Conservation (phyloP, 208 protist genomes). For the Naegleria gruberi region DNA sequence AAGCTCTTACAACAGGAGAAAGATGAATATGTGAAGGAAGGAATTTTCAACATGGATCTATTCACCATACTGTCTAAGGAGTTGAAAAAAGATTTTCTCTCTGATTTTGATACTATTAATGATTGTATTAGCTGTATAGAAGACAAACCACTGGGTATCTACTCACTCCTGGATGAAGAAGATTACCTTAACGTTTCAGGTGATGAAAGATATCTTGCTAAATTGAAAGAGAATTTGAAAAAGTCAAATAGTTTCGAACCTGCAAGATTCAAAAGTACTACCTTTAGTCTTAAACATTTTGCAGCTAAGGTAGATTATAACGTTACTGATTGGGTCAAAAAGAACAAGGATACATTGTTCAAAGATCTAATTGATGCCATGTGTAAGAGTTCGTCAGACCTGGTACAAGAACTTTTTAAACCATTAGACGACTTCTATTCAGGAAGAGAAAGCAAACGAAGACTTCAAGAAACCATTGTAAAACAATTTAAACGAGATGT, state of each 20-base stretch:
- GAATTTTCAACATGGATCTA: constrained; percentile 65
- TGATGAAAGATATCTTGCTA: constrained; percentile 57
- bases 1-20: constrained; percentile 13
- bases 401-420: constrained; percentile 30
- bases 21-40: constrained; percentile 31
- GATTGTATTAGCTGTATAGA: constrained; percentile 50
- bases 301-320: constrained; percentile 69
- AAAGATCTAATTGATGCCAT: constrained; percentile 48
- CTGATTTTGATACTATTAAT: neutral
- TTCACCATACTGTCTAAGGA: constrained; percentile 36
- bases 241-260: constrained; percentile 55
- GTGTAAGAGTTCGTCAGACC: neutral
- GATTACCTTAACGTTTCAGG: constrained; percentile 63
- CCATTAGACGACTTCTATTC: neutral
- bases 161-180: constrained; percentile 76
- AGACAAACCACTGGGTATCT: constrained; percentile 50
- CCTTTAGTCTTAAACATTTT: constrained; percentile 67
- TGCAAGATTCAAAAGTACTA: neutral
- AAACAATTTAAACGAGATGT: constrained; percentile 19
- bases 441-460: neutral
- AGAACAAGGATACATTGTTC: constrained; percentile 69
- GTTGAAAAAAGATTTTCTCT: neutral
- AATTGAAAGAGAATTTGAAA: constrained; percentile 43
- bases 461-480: constrained; percentile 27
- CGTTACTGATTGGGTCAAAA: constrained; percentile 74